Evolutionary conservation across 2,329 filamentous ascomycete genomes (phyloP).

Genomic region (Pezicula rhizophila): DNA sequence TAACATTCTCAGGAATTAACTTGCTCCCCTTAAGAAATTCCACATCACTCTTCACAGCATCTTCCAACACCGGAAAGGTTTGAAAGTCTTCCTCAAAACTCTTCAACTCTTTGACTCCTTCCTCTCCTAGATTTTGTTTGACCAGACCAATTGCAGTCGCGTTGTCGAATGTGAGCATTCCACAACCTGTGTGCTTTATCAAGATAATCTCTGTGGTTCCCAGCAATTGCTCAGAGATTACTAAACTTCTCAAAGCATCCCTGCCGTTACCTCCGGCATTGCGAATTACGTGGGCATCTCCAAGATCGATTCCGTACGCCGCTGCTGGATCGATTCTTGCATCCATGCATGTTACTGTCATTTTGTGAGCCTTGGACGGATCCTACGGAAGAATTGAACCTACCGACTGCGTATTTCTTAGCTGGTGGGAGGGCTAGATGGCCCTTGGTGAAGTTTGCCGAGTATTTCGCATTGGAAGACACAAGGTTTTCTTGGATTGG

Average conservation of each 20-base stretch:
- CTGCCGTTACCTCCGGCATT: conserved; percentile 63
- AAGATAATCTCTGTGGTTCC: conserved; percentile 67
- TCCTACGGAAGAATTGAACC: conserved; percentile 12
- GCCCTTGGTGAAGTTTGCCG: conserved; percentile 56
- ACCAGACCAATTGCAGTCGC: conserved; percentile 49
- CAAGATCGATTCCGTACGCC: conserved; percentile 65
- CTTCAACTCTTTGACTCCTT: conserved; percentile 33
- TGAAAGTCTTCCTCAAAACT: conserved; percentile 18
- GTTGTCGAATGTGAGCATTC: conserved; percentile 65
- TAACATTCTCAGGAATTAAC: conserved; percentile 52
- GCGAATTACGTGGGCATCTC: conserved; percentile 73
- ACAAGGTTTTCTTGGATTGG: conserved; percentile 48
- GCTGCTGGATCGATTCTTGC: conserved; percentile 63
- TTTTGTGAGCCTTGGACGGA: conserved; percentile 7
- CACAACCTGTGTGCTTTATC: conserved; percentile 52
- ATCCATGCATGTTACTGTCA: conserved; percentile 72
- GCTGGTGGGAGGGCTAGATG: conserved; percentile 61
- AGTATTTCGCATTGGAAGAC: conserved; percentile 51
- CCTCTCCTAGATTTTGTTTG: conserved; percentile 47
- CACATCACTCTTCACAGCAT: conserved; percentile 62
- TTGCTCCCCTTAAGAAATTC: conserved; percentile 51
- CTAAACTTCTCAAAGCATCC: conserved; percentile 66
- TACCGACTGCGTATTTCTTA: conserved; percentile 62
- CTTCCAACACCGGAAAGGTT: conserved; percentile 53
- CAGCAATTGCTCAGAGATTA: conserved; percentile 75